Conservation (phyloP, 306 rosid genomes). For the Cucurbita argyrosperma region DNA sequence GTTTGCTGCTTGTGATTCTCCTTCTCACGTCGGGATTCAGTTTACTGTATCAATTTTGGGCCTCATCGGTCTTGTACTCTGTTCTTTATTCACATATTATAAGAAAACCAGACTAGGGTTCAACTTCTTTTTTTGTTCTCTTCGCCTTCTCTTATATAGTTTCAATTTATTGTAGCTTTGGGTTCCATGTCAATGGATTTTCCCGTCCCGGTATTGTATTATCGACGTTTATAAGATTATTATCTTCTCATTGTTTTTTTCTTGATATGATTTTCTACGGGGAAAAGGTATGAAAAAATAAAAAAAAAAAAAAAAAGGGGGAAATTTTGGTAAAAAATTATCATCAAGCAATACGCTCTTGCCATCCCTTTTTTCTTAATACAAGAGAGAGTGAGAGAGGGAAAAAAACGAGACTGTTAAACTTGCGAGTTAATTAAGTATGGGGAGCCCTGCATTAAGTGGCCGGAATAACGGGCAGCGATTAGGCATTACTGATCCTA, state of each 20-base stretch:
- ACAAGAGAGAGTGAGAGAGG: background rate
- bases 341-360: background rate
- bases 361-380: background rate
- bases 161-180: constrained; percentile 10
- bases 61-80: constrained; percentile 10
- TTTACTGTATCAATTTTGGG: background rate
- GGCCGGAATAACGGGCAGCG: constrained; percentile 55
- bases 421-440: background rate
- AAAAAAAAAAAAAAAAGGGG: background rate
- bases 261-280: constrained; percentile 2
- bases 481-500: constrained; percentile 87
- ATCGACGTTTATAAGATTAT: constrained; percentile 5
- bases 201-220: constrained; percentile 10
- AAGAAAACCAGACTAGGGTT: constrained; percentile 8
- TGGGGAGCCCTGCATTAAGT: constrained; percentile 61
- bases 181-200: constrained; percentile 8
- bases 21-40: background rate
- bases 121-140: background rate
- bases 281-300: background rate
- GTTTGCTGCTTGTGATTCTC: background rate
- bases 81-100: background rate
- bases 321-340: constrained; percentile 1
- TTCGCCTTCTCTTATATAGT: background rate
- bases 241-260: constrained; percentile 3
- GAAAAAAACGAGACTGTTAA: background rate